phyloP scores from a whole-genome alignment of 805 yeast genomes.

The Saccharomycopsis capsularis region DNA sequence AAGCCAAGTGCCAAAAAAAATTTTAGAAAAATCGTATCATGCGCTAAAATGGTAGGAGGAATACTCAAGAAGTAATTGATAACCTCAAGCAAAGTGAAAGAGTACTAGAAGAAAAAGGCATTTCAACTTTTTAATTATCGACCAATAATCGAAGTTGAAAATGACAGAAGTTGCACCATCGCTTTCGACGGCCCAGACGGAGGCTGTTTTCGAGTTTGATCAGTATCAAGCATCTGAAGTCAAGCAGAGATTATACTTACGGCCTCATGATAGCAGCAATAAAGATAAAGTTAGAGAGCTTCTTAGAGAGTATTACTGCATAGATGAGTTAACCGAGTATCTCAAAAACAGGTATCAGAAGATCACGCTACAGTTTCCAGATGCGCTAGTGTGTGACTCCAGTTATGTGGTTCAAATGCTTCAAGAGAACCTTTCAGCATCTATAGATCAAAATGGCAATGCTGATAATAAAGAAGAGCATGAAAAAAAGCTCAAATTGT shows the following conservation, averaged over 20 bases:
- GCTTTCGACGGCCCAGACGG: constrained; percentile 49
- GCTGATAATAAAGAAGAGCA: background rate
- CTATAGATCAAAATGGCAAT: constrained; percentile 23
- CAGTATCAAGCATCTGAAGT: constrained; percentile 25
- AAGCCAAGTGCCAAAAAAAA: no score
- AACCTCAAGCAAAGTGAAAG: no score
- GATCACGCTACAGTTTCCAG: constrained; percentile 89
- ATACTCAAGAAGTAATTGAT: no score
- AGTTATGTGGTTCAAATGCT: constrained; percentile 55
- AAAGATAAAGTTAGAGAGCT: constrained; percentile 7
- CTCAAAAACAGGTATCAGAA: constrained; percentile 37
- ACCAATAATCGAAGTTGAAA: background rate
- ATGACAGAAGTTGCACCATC: constrained; percentile 30
- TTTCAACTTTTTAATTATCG: no score
- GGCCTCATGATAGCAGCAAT: constrained; percentile 3
- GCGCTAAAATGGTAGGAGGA: no score
- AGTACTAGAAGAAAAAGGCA: no score
- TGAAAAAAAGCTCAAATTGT: constrained; percentile 1
- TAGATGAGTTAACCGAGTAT: constrained; percentile 40
- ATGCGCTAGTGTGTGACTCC: constrained; percentile 68
- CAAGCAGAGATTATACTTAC: constrained; percentile 13
- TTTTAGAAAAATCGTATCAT: no score
- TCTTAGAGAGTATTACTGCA: constrained; percentile 47
- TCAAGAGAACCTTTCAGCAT: constrained; percentile 30
- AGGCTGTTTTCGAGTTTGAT: constrained; percentile 35